Percentiles rank a stretch among this genome's conserved stretches.
phyloP scores from a whole-genome alignment of 1,139 yeast genomes.

The Saccharomyces hybrid region DNA sequence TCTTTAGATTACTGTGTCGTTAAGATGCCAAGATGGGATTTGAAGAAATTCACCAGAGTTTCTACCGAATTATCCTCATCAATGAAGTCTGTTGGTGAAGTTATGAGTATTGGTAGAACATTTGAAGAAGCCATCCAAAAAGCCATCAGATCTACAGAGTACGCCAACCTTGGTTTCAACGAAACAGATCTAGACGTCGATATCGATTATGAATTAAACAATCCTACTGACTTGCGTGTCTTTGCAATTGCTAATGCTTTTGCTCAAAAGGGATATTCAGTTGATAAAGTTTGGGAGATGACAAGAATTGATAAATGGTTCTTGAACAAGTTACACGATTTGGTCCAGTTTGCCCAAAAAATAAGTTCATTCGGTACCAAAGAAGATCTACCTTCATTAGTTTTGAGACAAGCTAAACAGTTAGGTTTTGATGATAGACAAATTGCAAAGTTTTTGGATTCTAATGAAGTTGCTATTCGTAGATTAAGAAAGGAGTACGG shows the following conservation, averaged over 20 bases:
- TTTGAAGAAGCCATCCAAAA: constrained; percentile 97
- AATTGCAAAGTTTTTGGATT: constrained; percentile 80
- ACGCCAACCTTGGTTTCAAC: constrained; percentile 89
- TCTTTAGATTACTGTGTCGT: constrained; percentile 95
- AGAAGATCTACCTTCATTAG: constrained; percentile 51
- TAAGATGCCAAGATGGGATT: constrained; percentile 98
- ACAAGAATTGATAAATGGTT: constrained; percentile 97
- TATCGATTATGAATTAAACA: constrained; percentile 81
- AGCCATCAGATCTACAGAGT: constrained; percentile 94
- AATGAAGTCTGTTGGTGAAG: constrained; percentile 99
- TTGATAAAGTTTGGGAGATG: constrained; percentile 84
- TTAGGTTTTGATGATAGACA: constrained; percentile 96
- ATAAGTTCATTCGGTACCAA: constrained; percentile 53
- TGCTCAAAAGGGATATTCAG: constrained; percentile 69
- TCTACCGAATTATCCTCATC: constrained; percentile 82
- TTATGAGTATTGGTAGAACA: constrained; percentile 95
- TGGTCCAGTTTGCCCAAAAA: constrained; percentile 61
- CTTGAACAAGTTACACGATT: constrained; percentile 70
- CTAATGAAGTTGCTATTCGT: constrained; percentile 91
- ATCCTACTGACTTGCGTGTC: constrained; percentile 93
- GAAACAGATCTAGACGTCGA: constrained; percentile 84
- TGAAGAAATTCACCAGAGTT: constrained; percentile 90
- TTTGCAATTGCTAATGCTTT: constrained; percentile 94
- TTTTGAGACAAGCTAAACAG: constrained; percentile 85
- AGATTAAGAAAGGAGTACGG: constrained; percentile 84